Conservation (phyloP, 164 flowering plant genomes). For the Houttuynia cordata region DNA sequence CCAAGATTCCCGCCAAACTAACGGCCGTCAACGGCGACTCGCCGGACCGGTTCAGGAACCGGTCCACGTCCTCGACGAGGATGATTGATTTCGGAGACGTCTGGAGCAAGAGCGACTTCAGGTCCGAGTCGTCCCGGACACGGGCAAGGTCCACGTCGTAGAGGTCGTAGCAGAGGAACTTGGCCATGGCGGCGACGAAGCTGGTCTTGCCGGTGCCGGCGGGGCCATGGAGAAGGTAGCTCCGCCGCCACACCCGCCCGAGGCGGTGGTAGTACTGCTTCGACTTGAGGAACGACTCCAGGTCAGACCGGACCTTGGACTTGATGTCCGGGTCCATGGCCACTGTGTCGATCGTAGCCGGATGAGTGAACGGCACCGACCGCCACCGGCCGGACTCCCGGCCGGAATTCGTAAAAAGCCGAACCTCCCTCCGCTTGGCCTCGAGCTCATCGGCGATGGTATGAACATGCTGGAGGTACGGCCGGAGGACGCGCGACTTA, state of each 20-base stretch:
- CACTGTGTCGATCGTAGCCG: conserved; percentile 61
- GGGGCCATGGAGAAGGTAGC: conserved; percentile 60
- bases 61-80: conserved; percentile 64
- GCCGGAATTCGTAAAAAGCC: conserved; percentile 30
- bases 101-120: conserved; percentile 43
- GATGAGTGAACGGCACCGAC: conserved; percentile 63
- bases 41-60: conserved; percentile 21
- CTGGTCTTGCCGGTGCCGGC: conserved; percentile 82
- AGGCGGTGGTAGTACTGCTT: conserved; percentile 60
- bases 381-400: conserved; percentile 39
- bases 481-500: conserved; percentile 50
- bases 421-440: conserved; percentile 30
- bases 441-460: conserved; percentile 48
- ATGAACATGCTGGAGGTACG: conserved; percentile 75
- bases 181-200: conserved; percentile 74
- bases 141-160: conserved; percentile 53
- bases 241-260: conserved; percentile 83
- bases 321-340: conserved; percentile 68
- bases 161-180: conserved; percentile 47
- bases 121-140: conserved; percentile 43
- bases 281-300: conserved; percentile 57
- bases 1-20: conserved; percentile 43
- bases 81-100: conserved; percentile 46
- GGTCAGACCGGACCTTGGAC: conserved; percentile 52
- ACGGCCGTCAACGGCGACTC: conserved; percentile 25